Base-by-base conservation (phyloP, 331 rosid species). In the Spiraea crenata region DNA sequence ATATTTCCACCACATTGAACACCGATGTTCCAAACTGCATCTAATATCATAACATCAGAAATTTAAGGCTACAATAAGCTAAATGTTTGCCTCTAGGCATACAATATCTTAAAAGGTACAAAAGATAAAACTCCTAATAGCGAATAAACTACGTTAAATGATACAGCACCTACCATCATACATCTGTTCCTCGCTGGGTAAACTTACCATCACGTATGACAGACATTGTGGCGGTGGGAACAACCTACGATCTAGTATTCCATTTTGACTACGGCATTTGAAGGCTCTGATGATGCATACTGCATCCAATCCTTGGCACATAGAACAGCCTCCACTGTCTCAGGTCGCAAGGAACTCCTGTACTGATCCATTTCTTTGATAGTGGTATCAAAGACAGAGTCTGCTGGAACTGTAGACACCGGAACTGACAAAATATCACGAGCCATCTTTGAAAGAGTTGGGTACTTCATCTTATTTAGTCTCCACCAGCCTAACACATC, bases 261-360 rank as follows among this genome's bases (percentile, higher is more conserved):
- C 84, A 87, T 83, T 70, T 75, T 85, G 73, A 84, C 92, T 12
- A 73, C 80, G 6, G 87, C 82, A 60, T 70, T 80, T 2, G 89
- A 77, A 59, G 80, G 66, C 40, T 87, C 90, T 6, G 85, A 51
- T 12, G 75, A 52, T 61, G 86, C 92, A 38, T 67, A 73, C 74
- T 80, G 95, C 95, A 93, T 87, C 98, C 98, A 93, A 58, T 93
- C 98, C 80, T 93, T 93, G 57, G 97, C 90, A 70, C 98, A 93
- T 37, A 93, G 79, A 76, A 93, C 86, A 9, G 98, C 98, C 75
- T 93, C 98, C 70, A 89, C 89, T 0, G 96, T 89, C 86, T 89
- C 97, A 8, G 98, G 98, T 42, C 96, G 85, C 69, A 90, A 61
- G 11, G 96, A 93, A 77, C 88, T 66, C 67, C 92, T 75, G 69